Evolutionary conservation across 768 basidiomycete genomes (phyloP).

Genomic region (Zangia roseola): DNA sequence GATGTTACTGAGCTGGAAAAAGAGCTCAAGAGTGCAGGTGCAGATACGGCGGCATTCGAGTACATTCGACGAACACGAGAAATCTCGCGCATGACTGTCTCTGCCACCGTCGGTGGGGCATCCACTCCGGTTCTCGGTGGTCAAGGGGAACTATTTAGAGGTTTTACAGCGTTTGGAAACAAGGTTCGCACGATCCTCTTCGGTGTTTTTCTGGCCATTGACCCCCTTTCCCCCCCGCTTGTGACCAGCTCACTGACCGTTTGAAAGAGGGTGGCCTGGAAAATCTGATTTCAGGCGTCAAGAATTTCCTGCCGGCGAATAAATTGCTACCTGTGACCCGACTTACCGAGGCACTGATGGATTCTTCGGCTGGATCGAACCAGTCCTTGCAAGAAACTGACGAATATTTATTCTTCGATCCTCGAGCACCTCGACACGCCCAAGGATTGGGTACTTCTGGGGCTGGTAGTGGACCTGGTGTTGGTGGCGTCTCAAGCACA

Average conservation of each 20-base stretch:
- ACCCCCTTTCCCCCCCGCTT: background rate
- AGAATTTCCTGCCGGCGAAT: constrained; percentile 94
- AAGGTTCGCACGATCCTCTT: constrained; percentile 49
- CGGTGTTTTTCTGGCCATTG: background rate
- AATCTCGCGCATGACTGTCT: constrained; percentile 87
- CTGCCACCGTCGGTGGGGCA: constrained; percentile 56
- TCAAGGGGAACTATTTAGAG: constrained; percentile 87
- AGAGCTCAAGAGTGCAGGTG: constrained; percentile 80
- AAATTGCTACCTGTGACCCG: constrained; percentile 92
- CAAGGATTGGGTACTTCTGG: constrained; percentile 49
- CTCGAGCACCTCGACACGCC: constrained; percentile 66
- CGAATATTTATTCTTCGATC: constrained; percentile 93
- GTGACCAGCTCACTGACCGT: constrained; percentile 78
- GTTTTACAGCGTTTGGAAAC: constrained; percentile 90
- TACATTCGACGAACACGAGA: constrained; percentile 92
- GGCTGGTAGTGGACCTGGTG: constrained; percentile 42
- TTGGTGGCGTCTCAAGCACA: constrained; percentile 30
- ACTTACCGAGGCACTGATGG: constrained; percentile 95
- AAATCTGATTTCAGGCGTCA: constrained; percentile 95
- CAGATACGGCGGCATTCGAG: constrained; percentile 80
- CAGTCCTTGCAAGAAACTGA: constrained; percentile 96
- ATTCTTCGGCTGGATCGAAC: constrained; percentile 89
- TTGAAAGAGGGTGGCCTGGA: constrained; percentile 96
- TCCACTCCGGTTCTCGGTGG: constrained; percentile 69
- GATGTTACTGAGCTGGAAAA: constrained; percentile 86